Evolutionary conservation across 192 early-diverging fungal genomes (phyloP).

Genomic region (Backusella luteola): DNA sequence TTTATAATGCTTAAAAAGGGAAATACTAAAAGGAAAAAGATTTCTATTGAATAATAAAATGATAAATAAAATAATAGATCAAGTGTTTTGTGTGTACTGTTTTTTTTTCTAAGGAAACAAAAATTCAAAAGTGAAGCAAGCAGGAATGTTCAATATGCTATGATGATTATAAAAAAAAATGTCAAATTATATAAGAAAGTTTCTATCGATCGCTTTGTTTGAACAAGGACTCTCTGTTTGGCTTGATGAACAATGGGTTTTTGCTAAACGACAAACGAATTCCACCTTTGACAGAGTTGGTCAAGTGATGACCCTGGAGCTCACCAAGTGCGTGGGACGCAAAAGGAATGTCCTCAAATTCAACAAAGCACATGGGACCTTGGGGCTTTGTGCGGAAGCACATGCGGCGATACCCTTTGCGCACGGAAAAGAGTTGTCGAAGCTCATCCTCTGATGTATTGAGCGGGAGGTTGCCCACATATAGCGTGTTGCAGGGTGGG

Average conservation of each 20-base stretch:
- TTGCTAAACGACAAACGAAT: slow-evolving; percentile 95
- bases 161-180: neutral
- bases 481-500: slow-evolving; percentile 97
- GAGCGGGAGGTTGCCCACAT: slow-evolving; percentile 93
- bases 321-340: slow-evolving; percentile 90
- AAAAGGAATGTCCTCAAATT: slow-evolving; percentile 94
- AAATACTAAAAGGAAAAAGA: neutral
- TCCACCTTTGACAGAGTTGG: slow-evolving; percentile 90
- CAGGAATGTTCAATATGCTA: neutral
- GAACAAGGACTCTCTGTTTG: neutral
- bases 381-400: slow-evolving; percentile 85
- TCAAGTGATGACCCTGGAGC: slow-evolving; percentile 81
- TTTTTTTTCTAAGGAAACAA: neutral
- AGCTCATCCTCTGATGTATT: slow-evolving; percentile 91
- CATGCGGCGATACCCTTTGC: slow-evolving; percentile 87
- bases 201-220: neutral
- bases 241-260: slow-evolving; percentile 71
- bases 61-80: neutral
- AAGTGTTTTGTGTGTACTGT: neutral
- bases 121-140: neutral
- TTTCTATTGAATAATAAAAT: neutral
- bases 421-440: slow-evolving; percentile 68
- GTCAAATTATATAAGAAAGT: neutral
- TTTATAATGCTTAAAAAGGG: neutral
- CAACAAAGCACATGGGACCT: slow-evolving; percentile 99